Evolutionary conservation across 2,329 filamentous ascomycete genomes (phyloP).

Genomic region (Fusarium abutilonis): DNA sequence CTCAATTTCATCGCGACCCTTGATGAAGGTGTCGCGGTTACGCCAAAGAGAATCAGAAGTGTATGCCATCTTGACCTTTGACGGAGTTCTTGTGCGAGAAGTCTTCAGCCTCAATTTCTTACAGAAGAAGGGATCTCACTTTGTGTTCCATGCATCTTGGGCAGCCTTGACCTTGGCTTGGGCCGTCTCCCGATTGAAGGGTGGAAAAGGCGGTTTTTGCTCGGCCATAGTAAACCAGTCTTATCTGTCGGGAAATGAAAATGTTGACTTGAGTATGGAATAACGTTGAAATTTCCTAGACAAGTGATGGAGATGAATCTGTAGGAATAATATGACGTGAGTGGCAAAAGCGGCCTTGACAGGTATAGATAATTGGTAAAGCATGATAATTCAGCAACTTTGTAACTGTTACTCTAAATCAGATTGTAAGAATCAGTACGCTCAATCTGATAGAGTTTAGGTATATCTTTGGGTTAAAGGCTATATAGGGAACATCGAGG

Average conservation of each 20-base stretch:
- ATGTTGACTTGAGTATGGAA: background rate
- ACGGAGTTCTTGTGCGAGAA: slow-evolving; percentile 64
- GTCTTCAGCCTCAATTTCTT: background rate
- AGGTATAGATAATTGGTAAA: background rate
- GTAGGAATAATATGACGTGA: background rate
- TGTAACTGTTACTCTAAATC: too few species aligned
- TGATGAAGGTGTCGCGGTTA: slow-evolving; percentile 76
- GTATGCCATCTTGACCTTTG: slow-evolving; percentile 74
- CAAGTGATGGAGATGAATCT: background rate
- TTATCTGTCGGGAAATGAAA: background rate
- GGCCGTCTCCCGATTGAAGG: slow-evolving; percentile 79
- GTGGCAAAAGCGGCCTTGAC: background rate
- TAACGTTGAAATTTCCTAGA: background rate
- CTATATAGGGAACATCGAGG: too few species aligned
- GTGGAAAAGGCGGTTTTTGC: slow-evolving; percentile 64
- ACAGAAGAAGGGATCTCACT: slow-evolving; percentile 54
- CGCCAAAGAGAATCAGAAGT: slow-evolving; percentile 82
- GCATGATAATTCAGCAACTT: too few species aligned
- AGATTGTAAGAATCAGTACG: too few species aligned
- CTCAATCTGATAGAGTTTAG: too few species aligned
- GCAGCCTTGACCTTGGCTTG: slow-evolving; percentile 82
- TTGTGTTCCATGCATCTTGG: slow-evolving; percentile 84
- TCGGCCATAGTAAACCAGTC: slow-evolving; percentile 18
- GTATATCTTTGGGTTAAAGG: too few species aligned
- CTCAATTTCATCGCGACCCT: slow-evolving; percentile 73